A percentile compares a stretch with the other conserved stretches of the same genome.
phyloP scores from a whole-genome alignment of 2,329 filamentous ascomycete species.

The Curvularia verruculosa region DNA sequence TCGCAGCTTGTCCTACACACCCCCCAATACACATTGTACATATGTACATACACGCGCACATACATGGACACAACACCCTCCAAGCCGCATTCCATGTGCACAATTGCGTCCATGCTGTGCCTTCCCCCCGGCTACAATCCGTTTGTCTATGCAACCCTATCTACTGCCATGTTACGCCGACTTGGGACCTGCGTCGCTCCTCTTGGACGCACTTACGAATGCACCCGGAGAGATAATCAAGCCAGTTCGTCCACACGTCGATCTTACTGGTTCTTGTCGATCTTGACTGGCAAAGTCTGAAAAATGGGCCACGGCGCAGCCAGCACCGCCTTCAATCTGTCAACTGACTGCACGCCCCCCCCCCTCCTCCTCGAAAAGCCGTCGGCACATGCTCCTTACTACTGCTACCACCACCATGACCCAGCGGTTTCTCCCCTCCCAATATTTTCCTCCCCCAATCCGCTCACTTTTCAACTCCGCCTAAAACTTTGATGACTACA shows the following conservation, averaged over 20 bases:
- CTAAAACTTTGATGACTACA: background rate
- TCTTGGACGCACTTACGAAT: constrained; percentile 5
- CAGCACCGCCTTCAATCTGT: constrained; percentile 7
- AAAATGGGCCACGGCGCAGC: constrained; percentile 3
- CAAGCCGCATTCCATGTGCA: constrained; percentile 6
- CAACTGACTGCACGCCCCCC: constrained; percentile 4
- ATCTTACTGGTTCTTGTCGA: constrained; percentile 8
- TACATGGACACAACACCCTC: background rate
- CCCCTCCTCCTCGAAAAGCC: too few relatives aligned
- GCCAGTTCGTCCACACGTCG: constrained; percentile 8
- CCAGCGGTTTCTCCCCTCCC: background rate
- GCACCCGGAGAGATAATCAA: constrained; percentile 2
- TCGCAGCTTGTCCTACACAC: constrained; percentile 4
- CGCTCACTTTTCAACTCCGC: background rate
- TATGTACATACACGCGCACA: background rate
- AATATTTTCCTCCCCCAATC: background rate
- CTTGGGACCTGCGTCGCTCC: background rate
- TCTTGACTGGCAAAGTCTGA: constrained; percentile 1
- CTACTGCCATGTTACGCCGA: background rate
- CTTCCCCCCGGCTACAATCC: too few relatives aligned
- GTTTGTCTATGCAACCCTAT: background rate
- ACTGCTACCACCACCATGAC: background rate
- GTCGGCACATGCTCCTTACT: constrained; percentile 4
- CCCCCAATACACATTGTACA: background rate
- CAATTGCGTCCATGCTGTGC: background rate